Conservation (phyloP, 192 early-diverging fungal species). For the Podila epigama region DNA sequence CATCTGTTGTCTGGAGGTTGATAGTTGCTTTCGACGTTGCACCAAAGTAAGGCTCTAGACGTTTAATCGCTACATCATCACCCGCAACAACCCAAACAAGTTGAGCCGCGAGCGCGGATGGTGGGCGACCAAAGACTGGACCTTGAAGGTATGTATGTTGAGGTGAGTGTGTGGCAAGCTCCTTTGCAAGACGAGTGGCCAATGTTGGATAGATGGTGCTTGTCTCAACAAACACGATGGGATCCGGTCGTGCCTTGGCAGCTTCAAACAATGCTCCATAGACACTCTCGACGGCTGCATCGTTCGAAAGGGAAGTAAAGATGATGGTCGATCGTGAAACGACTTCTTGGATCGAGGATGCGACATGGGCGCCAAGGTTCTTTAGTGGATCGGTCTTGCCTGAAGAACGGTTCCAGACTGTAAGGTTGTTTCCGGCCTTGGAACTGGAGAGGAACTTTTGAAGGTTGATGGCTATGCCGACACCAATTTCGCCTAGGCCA, state of each 20-base stretch:
- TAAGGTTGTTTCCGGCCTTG: conserved; percentile 32
- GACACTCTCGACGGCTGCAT: conserved; percentile 57
- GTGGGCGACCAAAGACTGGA: conserved; percentile 65
- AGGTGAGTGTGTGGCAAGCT: conserved; percentile 17
- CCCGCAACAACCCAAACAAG: conserved; percentile 65
- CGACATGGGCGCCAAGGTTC: conserved; percentile 50
- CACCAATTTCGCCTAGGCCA: conserved; percentile 71
- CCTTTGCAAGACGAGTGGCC: conserved; percentile 33
- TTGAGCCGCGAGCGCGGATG: conserved; percentile 53
- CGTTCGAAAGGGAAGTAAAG: conserved; percentile 69
- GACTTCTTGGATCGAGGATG: conserved; percentile 46
- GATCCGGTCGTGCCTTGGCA: conserved; percentile 5
- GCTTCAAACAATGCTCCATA: conserved; percentile 51
- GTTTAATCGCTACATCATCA: conserved; percentile 48
- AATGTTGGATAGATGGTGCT: conserved; percentile 64
- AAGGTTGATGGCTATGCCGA: conserved; percentile 68
- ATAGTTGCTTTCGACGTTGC: conserved; percentile 59
- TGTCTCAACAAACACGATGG: conserved; percentile 62
- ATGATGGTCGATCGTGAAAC: conserved; percentile 59
- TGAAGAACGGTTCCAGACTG: conserved; percentile 71
- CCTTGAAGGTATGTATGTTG: conserved; percentile 51
- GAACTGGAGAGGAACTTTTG: conserved; percentile 50
- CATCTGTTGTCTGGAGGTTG: conserved; percentile 56
- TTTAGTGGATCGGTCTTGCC: conserved; percentile 52
- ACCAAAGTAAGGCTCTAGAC: conserved; percentile 46